Base-by-base conservation (phyloP, 805 yeast genomes). In the Sugiyamaella americana region DNA sequence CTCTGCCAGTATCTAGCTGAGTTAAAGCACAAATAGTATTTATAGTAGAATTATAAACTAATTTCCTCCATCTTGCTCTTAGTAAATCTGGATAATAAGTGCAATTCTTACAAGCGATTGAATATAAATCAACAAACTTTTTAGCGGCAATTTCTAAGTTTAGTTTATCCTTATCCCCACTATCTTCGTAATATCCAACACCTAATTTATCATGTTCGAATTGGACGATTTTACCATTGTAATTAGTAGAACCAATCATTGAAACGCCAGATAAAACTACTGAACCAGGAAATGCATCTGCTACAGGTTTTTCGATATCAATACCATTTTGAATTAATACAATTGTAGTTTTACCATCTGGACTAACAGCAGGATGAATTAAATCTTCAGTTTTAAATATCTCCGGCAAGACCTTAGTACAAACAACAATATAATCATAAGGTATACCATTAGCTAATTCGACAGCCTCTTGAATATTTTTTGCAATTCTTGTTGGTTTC, bases 331-430 rank as follows among this genome's bases (percentile, higher is more conserved):
- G 87, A 44, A 82, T 65, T 46, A 83, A 68, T 1, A 82, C 73
- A 37, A 81, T 64, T 11, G 76, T 64, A 4, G 82, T 73, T 32
- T 63, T 61, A 34, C 63, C 66, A 21, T 55, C 64, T 1, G 69
- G 61, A 29, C 75, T 65, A 34, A 82, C 72, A 3, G 76, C 79
- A 0, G 78, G 75, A 8, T 57, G 71, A 35, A 72, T 69, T 39
- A 80, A 58, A 10, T 78, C 79, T 53, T 74, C 80, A 16, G 78
- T 63, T 40, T 71, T 69, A 47, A 69, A 62, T 5, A 83, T 63
- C 55, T 83, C 89, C 2, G 88, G 88, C 20, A 79, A 70, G 58
- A 76, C 79, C 58, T 83, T 83, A 41, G 83, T 78, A 37, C 80
- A 67, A 26, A 83, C 75, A 4, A 82, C 70, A 29, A 80, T 70